These are phyloP conservation scores for Trypanosoma boissoni DNA, from an alignment of 208 protist genomes.

Conservation along the genomic window DNA sequence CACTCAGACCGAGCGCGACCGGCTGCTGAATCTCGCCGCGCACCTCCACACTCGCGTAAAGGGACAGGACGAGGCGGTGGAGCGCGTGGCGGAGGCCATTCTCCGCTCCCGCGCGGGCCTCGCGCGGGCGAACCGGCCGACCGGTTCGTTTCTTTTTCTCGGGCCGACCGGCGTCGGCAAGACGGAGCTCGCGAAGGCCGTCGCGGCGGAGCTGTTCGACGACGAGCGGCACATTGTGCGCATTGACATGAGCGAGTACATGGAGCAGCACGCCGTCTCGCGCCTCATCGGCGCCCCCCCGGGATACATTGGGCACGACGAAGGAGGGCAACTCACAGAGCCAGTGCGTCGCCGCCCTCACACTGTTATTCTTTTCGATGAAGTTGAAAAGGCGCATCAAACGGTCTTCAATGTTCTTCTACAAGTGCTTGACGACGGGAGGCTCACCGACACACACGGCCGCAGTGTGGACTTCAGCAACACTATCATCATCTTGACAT, in stretches of 20 bases:
- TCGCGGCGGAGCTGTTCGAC: slow-evolving; percentile 97
- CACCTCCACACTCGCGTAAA: slow-evolving; percentile 90
- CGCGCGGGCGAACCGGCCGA: slow-evolving; percentile 79
- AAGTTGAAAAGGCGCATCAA: slow-evolving; percentile 99
- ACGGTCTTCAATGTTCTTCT: slow-evolving; percentile 97
- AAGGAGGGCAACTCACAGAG: slow-evolving; percentile 98
- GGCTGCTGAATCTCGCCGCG: slow-evolving; percentile 82
- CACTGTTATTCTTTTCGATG: slow-evolving; percentile 98
- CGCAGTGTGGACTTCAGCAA: slow-evolving; percentile 97
- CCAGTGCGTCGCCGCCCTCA: slow-evolving; percentile 97
- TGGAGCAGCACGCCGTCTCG: slow-evolving; percentile 95
- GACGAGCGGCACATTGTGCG: slow-evolving; percentile 95
- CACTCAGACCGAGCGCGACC: slow-evolving; percentile 85
- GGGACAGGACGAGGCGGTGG: slow-evolving; percentile 96
- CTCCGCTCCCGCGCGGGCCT: slow-evolving; percentile 94
- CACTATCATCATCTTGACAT: slow-evolving; percentile 98
- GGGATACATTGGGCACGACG: slow-evolving; percentile 98
- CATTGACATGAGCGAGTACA: slow-evolving; percentile 99
- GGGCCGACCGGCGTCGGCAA: slow-evolving; percentile 96
- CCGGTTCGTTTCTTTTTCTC: slow-evolving; percentile 96
- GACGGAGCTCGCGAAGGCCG: slow-evolving; percentile 96
- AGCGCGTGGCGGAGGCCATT: slow-evolving; percentile 94
- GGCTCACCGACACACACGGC: slow-evolving; percentile 97
- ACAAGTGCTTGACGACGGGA: slow-evolving; percentile 98
- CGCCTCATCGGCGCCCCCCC: slow-evolving; percentile 98